phyloP scores from a whole-genome alignment of 2,329 filamentous ascomycete genomes.

The Chaetomium strumarium region DNA sequence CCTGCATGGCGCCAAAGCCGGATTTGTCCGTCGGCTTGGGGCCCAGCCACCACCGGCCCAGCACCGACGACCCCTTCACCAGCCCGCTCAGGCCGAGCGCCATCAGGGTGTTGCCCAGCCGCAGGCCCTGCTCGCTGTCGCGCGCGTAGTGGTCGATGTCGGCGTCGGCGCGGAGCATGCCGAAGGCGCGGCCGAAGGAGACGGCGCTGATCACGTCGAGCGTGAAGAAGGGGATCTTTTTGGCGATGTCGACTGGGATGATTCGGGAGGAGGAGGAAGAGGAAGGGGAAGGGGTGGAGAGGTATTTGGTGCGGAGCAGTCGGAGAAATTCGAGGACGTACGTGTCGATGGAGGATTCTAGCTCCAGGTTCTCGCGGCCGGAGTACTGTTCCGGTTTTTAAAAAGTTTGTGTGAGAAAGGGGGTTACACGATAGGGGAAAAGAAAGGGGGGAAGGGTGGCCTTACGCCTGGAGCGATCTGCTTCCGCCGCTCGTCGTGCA shows the following conservation, averaged over 20 bases:
- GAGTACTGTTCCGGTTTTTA: conserved; percentile 36
- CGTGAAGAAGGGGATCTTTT: conserved; percentile 47
- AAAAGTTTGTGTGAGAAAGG: not conserved
- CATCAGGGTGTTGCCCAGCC: not conserved
- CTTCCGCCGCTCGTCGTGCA: conserved; percentile 40
- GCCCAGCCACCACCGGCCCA: conserved; percentile 26
- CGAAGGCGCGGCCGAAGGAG: conserved; percentile 45
- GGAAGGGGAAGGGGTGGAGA: conserved; percentile 13
- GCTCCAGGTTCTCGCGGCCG: conserved; percentile 46
- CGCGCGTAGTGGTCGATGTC: conserved; percentile 44
- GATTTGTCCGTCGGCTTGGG: conserved; percentile 27
- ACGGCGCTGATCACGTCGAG: conserved; percentile 51
- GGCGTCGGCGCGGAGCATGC: conserved; percentile 40
- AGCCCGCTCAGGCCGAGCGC: conserved; percentile 11
- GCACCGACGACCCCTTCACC: conserved; percentile 16
- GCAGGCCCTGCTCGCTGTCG: conserved; percentile 13
- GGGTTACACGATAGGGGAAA: not conserved
- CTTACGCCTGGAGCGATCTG: conserved; percentile 47
- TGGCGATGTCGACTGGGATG: conserved; percentile 42
- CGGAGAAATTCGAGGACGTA: conserved; percentile 41
- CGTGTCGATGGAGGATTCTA: conserved; percentile 46
- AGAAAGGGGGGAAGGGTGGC: not conserved
- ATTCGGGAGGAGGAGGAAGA: conserved; percentile 14
- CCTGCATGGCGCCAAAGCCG: conserved; percentile 34
- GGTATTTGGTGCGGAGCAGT: conserved; percentile 42